Conservation (phyloP, 768 basidiomycete species). For the Xerocomellus amylosporus region DNA sequence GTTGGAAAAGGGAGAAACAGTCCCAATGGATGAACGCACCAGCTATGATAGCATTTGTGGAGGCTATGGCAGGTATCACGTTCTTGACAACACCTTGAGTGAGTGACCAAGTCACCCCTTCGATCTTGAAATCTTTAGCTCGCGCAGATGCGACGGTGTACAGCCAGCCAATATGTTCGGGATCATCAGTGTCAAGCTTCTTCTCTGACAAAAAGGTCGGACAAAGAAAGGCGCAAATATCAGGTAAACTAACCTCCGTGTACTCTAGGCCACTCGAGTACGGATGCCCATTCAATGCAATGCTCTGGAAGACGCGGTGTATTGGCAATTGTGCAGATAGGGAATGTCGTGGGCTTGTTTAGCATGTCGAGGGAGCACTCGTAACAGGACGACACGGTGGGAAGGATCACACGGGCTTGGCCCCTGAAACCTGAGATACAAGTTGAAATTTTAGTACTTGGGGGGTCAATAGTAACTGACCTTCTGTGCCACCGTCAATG, state of each 20-base stretch:
- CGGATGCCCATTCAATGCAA: slow-evolving; percentile 99
- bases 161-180: slow-evolving; percentile 94
- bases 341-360: slow-evolving; percentile 94
- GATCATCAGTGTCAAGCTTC: slow-evolving; percentile 96
- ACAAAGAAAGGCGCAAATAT: neutral
- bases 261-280: slow-evolving; percentile 96
- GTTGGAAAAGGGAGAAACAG: slow-evolving; percentile 2
- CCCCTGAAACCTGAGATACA: slow-evolving; percentile 84
- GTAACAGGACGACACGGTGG: slow-evolving; percentile 93
- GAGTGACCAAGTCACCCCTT: slow-evolving; percentile 96
- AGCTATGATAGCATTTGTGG: slow-evolving; percentile 97
- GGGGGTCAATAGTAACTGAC: slow-evolving; percentile 37
- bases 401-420: slow-evolving; percentile 95
- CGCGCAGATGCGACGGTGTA: slow-evolving; percentile 77
- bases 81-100: slow-evolving; percentile 99
- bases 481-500: slow-evolving; percentile 98
- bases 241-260: slow-evolving; percentile 62
- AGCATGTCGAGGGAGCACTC: slow-evolving; percentile 98
- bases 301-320: slow-evolving; percentile 98
- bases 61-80: slow-evolving; percentile 98
- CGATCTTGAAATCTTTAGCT: slow-evolving; percentile 93
- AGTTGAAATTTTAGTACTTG: neutral
- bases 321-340: slow-evolving; percentile 98
- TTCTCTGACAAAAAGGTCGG: slow-evolving; percentile 49
- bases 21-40: slow-evolving; percentile 45